These are phyloP conservation scores for Heliamphora pulchella DNA, from an alignment of 179 eudicot species.

Conservation along the genomic window DNA sequence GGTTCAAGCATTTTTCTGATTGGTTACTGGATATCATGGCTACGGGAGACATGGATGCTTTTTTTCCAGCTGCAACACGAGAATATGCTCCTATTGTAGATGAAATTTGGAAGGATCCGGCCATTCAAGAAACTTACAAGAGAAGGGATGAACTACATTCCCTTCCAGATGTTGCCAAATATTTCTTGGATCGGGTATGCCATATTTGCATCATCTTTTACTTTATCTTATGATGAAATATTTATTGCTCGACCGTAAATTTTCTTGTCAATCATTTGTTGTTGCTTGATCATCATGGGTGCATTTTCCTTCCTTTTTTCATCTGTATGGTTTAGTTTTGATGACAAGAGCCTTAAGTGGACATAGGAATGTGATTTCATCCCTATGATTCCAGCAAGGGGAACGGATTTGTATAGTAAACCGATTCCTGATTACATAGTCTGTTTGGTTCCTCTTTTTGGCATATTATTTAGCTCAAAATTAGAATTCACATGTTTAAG, in stretches of 20 bases:
- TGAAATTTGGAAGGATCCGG: conserved; percentile 97
- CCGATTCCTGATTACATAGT: too few relatives aligned
- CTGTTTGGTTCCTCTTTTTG: too few relatives aligned
- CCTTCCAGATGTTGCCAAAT: conserved; percentile 89
- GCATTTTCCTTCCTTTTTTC: background rate
- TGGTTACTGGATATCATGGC: conserved; percentile 96
- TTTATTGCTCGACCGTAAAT: background rate
- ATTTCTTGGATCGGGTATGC: conserved; percentile 83
- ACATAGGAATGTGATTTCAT: too few relatives aligned
- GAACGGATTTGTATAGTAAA: too few relatives aligned
- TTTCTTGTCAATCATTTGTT: background rate
- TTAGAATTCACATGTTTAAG: too few relatives aligned
- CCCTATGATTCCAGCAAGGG: too few relatives aligned
- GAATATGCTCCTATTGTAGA: conserved; percentile 99
- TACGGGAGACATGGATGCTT: conserved; percentile 92
- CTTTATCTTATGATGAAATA: background rate
- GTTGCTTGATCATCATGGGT: background rate
- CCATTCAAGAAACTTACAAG: conserved; percentile 77
- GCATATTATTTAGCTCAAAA: too few relatives aligned
- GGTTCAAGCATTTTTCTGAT: conserved; percentile 89
- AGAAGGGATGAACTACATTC: conserved; percentile 77
- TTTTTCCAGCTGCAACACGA: conserved; percentile 95
- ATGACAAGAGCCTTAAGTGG: too few relatives aligned
- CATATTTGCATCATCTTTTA: conserved; percentile 8
- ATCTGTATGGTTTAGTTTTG: background rate